Base-by-base conservation (phyloP, 345 rosid species). In the Cochlearia excelsa region DNA sequence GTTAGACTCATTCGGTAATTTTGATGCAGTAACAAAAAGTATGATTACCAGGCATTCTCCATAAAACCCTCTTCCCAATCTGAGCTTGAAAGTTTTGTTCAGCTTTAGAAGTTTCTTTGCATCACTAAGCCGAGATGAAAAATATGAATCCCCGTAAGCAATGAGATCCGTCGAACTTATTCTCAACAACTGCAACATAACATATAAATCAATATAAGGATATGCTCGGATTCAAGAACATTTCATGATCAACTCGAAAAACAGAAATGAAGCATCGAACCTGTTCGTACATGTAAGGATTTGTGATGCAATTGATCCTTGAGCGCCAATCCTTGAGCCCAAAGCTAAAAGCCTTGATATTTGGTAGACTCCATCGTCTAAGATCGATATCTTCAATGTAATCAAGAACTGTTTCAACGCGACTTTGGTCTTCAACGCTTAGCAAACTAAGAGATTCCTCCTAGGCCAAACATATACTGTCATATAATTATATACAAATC, bases 11-110 rank as follows among this genome's bases (percentile, higher is more conserved):
- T 9, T 6, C 40, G 35, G 55, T 46, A 31, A 26, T 7, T 34
- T 27, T 26, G 35, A 44, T 71, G 40, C 31, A 51, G 29, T n/a
- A 3, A 6, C 9, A 0, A 4, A 2, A n/a, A 6, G 6, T n/a
- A 10, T 5, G 35, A 33, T 73, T 83, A 92, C 95, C 94, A 92
- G 73, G 79, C 95, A 92, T 57, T 88, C 89, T 74, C 97, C 98
- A 77, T 88, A 86, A 59, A 92, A 71, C 73, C 98, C 97, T 82
- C 84, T 75, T 64, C 98, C 97, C 65, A 92, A 55, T 35, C 57
- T 74, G 65, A 88, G 69, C 71, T 79, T 80, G 54, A 81, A 70
- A 68, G 65, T 76, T 71, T 84, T 86, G 51, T 79, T 81, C 70
- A 81, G 65, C 52, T 83, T 81, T 67, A 86, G 68, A 33, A 86